Conservation (phyloP, 2,329 filamentous ascomycete species). For the Teratosphaeria zuluensis region DNA sequence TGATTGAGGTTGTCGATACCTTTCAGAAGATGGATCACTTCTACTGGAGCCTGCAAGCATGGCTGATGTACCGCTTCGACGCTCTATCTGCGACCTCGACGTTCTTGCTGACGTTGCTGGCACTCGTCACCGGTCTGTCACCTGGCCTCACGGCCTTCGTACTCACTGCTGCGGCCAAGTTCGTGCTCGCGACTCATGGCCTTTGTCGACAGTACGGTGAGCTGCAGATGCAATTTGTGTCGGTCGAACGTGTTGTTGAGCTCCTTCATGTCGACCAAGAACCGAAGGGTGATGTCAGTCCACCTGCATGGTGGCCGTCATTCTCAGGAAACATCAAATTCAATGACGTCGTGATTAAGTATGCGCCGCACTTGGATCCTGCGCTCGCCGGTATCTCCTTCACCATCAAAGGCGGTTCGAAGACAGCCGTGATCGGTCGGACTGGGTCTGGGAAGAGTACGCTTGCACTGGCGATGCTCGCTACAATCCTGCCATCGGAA, state of each 20-base stretch:
- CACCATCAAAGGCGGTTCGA: constrained; percentile 65
- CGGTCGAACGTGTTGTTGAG: constrained; percentile 77
- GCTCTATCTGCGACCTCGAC: constrained; percentile 62
- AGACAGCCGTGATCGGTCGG: constrained; percentile 69
- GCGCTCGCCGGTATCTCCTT: constrained; percentile 61
- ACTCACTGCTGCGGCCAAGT: constrained; percentile 59
- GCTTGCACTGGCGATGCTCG: constrained; percentile 52
- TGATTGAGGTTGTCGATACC: constrained; percentile 71
- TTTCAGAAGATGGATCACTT: constrained; percentile 96
- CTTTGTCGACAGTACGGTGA: constrained; percentile 74
- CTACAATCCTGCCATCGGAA: constrained; percentile 43
- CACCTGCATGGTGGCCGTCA: constrained; percentile 68
- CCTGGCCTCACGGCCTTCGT: constrained; percentile 78
- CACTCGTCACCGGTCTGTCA: constrained; percentile 63
- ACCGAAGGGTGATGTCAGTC: constrained; percentile 53
- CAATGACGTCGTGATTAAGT: constrained; percentile 66
- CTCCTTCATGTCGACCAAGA: constrained; percentile 72
- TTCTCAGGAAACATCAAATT: constrained; percentile 65
- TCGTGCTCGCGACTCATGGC: constrained; percentile 60
- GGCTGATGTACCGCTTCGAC: constrained; percentile 75
- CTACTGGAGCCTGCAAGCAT: constrained; percentile 78
- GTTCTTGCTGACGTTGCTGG: constrained; percentile 62
- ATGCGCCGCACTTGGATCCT: constrained; percentile 67
- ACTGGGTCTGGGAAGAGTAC: constrained; percentile 81
- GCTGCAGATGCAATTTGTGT: constrained; percentile 86